Conservation (phyloP, 2,329 filamentous ascomycete genomes). For the Thelonectria blattea region DNA sequence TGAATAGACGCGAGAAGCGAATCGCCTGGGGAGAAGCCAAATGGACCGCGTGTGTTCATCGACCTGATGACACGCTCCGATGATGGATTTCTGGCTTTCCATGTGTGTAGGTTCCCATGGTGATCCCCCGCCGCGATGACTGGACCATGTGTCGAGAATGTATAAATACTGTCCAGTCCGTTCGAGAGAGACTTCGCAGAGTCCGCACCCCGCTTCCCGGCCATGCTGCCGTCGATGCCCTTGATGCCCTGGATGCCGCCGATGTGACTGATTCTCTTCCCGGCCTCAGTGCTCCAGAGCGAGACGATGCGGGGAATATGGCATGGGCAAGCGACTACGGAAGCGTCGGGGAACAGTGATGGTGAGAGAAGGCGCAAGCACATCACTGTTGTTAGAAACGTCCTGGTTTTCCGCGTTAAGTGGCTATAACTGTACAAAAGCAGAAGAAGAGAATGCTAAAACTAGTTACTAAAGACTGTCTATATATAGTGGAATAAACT, state of each 20-base stretch:
- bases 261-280: not conserved
- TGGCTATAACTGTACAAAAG: not conserved
- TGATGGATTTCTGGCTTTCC: not conserved
- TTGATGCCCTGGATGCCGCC: not conserved
- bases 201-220: too few species aligned
- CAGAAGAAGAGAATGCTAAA: not conserved
- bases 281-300: not conserved
- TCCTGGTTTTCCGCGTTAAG: not conserved
- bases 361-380: not conserved
- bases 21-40: not conserved
- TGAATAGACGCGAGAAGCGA: not conserved
- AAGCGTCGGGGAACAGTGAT: not conserved
- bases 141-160: not conserved
- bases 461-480: too few species aligned
- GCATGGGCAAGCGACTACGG: not conserved
- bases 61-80: not conserved
- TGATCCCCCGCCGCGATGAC: not conserved
- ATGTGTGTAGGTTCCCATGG: not conserved
- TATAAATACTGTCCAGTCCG: not conserved
- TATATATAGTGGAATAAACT: too few species aligned
- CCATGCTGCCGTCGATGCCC: too few species aligned
- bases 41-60: not conserved
- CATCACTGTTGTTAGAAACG: not conserved
- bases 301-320: not conserved
- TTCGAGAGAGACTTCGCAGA: too few species aligned